Conservation (phyloP, 2,329 filamentous ascomycete species). For the Xylariaceae sp. region DNA sequence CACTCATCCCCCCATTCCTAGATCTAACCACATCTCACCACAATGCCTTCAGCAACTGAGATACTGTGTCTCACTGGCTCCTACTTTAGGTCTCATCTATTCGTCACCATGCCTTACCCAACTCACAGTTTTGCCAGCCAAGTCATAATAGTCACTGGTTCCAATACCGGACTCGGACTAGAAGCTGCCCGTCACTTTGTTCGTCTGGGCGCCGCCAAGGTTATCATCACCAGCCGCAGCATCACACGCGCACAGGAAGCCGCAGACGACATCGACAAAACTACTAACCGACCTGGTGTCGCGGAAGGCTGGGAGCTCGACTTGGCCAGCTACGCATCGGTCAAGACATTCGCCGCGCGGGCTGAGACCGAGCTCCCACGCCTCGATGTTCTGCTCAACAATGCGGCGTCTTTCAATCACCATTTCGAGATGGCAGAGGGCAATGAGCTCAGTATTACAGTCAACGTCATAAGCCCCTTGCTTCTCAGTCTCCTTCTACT, state of each 20-base stretch:
- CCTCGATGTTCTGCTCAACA: conserved; percentile 3
- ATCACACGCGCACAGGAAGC: neutral
- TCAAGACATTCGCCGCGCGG: neutral
- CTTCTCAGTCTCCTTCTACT: neutral
- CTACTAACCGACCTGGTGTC: neutral
- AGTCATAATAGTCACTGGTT: conserved; percentile 1
- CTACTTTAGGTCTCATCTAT: neutral
- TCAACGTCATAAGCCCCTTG: conserved; percentile 1
- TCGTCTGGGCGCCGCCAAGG: conserved; percentile 1
- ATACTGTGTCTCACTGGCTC: too few species aligned
- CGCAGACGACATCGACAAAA: neutral
- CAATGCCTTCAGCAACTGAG: too few species aligned
- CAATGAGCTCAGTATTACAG: neutral
- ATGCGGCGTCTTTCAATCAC: neutral
- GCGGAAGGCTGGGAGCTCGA: conserved; percentile 3
- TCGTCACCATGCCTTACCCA: neutral
- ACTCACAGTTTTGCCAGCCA: neutral
- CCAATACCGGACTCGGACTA: neutral
- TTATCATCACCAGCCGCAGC: conserved; percentile 1
- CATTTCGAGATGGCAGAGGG: neutral
- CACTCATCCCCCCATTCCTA: too few species aligned
- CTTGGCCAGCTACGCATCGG: neutral
- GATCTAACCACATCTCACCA: too few species aligned
- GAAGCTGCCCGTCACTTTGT: neutral
- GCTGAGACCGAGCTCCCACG: neutral